Percentiles rank a stretch among this genome's conserved stretches.
Conservation (phyloP, 805 yeast species). For the Ogataea methylovora region DNA sequence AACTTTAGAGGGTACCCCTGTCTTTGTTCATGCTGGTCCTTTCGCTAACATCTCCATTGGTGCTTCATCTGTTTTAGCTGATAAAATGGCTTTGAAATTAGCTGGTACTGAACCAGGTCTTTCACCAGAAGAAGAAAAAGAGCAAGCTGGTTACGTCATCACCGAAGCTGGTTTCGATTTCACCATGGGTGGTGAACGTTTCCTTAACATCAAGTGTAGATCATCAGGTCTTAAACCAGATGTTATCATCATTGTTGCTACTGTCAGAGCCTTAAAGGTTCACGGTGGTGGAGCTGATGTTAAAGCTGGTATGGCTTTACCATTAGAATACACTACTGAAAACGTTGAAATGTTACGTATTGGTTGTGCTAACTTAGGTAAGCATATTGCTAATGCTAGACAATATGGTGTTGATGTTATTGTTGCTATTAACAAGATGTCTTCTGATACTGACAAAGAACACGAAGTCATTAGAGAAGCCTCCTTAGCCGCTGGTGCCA, state of each 20-base stretch:
- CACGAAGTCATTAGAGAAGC: constrained; percentile 72
- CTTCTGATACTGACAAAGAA: constrained; percentile 75
- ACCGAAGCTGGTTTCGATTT: constrained; percentile 99
- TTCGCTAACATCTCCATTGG: constrained; percentile 97
- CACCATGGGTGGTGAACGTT: constrained; percentile 99
- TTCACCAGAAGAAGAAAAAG: constrained; percentile 21
- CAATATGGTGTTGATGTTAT: constrained; percentile 87
- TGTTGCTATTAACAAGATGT: constrained; percentile 88
- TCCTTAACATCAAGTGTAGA: constrained; percentile 92
- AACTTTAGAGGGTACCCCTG: constrained; percentile 96
- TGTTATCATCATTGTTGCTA: constrained; percentile 89
- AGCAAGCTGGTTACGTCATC: constrained; percentile 74
- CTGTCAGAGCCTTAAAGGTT: constrained; percentile 91
- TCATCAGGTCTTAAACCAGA: constrained; percentile 84
- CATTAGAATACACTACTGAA: constrained; percentile 73
- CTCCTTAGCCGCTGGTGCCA: constrained; percentile 87
- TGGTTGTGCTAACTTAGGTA: constrained; percentile 84
- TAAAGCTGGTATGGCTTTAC: constrained; percentile 85
- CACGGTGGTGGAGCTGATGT: constrained; percentile 98
- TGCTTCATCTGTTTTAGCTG: constrained; percentile 91
- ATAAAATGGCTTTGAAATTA: constrained; percentile 83
- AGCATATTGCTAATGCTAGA: constrained; percentile 82
- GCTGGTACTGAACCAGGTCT: constrained; percentile 56
- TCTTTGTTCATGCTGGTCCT: constrained; percentile 96
- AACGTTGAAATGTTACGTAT: constrained; percentile 67